Base-by-base conservation (phyloP, 257 asterid genomes). In the Dorcoceras hygrometricum region DNA sequence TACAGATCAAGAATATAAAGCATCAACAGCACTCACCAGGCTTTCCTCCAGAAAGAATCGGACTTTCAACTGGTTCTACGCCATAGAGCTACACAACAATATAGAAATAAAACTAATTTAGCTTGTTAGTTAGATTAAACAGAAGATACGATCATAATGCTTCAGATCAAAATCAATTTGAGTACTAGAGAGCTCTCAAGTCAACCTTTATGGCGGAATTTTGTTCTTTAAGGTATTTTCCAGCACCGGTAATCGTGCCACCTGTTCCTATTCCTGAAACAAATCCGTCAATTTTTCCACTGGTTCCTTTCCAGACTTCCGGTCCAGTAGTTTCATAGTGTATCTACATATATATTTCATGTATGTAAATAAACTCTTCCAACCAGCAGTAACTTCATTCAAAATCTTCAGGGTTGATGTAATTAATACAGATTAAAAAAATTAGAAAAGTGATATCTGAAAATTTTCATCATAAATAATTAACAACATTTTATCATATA, bases 321-420 rank as follows among this genome's bases (percentile, higher is more conserved):
- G 96, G 95, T 25, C 96, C 96, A n/a, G 96, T 89, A 59, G 96
- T 89, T 70, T 89, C 93, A 68, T 89, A 87, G 77, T 89, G 96
- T 72, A 85, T 76, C 96, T 89, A 54, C 34, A 74, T 53, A 53
- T 14, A 63, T 3, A 46, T 56, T 50, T 64, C 31, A 46, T 23
- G 54, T 43, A 23, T n/a, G 26, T 25, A 28, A 16, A 23, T 24
- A 53, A 53, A 24, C 23, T 66, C 24, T 54, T 24, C 2, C 23
- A 63, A 55, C 18, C 10, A 23, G 14, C 12, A 50, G 28, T 58
- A 62, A 54, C 29, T 28, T 65, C 55, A 43, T 12, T 43, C 19
- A 43, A 14, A 43, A 43, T 43, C 51, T 43, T 43, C 51, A 43
- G 19, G 19, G 19, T 43, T 14, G 19, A 39, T 12, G 51, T 39